These are phyloP conservation scores for Fraxinus dipetala DNA, from an alignment of 305 asterid species.

Conservation along the genomic window DNA sequence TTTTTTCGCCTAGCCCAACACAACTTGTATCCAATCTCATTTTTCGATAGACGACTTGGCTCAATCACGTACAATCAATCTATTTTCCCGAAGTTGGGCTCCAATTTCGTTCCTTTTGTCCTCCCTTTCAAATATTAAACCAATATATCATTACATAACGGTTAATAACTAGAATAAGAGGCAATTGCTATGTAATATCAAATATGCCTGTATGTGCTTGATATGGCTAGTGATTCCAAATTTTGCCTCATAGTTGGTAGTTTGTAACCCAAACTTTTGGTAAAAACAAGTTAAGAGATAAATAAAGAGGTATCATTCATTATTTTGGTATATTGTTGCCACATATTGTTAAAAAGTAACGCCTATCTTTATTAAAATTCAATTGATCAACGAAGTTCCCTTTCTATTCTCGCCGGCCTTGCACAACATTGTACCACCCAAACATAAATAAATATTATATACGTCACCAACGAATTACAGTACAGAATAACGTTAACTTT, in stretches of 20 bases:
- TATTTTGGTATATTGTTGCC: not conserved
- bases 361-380: not conserved
- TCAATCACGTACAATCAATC: not conserved
- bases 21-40: not conserved
- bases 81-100: not conserved
- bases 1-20: not conserved
- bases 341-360: not conserved
- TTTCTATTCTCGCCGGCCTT: not conserved
- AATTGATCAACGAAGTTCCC: not conserved
- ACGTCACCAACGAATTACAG: not conserved
- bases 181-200: not conserved
- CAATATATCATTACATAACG: not conserved
- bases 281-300: not conserved
- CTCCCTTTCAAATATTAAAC: not conserved
- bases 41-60: not conserved
- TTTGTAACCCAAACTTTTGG: not conserved
- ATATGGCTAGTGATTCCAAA: not conserved
- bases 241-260: not conserved
- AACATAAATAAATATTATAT: not conserved
- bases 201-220: not conserved
- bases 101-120: not conserved
- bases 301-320: not conserved
- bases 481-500: not conserved
- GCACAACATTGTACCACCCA: not conserved
- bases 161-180: not conserved